Evolutionary conservation across 2,329 filamentous ascomycete species (phyloP).

Genomic region (Claviceps pazoutovae): DNA sequence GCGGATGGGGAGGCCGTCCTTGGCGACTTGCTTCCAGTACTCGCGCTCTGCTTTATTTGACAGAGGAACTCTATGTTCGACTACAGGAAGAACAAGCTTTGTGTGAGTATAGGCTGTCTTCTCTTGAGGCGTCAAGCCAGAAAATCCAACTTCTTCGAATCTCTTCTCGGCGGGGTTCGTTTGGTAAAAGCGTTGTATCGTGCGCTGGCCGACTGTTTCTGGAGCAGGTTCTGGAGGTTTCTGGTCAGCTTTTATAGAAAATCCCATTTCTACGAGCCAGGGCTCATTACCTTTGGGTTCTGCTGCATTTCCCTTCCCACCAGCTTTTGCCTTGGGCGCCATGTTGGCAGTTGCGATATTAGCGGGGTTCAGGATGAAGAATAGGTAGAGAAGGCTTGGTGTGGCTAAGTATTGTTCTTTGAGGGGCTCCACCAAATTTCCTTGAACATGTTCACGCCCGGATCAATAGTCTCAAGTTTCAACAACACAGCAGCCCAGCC

Average conservation of each 20-base stretch:
- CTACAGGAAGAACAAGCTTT: slow-evolving; percentile 29
- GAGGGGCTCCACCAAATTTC: slow-evolving; percentile 2
- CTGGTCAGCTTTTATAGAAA: neutral
- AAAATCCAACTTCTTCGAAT: slow-evolving; percentile 29
- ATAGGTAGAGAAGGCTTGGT: neutral
- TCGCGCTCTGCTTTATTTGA: slow-evolving; percentile 39
- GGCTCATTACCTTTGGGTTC: slow-evolving; percentile 12
- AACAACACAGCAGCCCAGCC: neutral
- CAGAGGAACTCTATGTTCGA: slow-evolving; percentile 20
- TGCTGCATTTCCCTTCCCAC: slow-evolving; percentile 8
- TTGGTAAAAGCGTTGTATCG: slow-evolving; percentile 31
- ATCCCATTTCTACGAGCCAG: neutral
- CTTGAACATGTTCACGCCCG: neutral
- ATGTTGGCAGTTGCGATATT: slow-evolving; percentile 9
- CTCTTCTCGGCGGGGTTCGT: slow-evolving; percentile 35
- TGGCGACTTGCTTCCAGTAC: slow-evolving; percentile 42
- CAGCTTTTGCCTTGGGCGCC: slow-evolving; percentile 13
- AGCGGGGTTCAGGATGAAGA: slow-evolving; percentile 7
- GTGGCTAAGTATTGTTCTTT: slow-evolving; percentile 8
- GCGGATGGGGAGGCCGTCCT: slow-evolving; percentile 36
- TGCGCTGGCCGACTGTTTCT: slow-evolving; percentile 34
- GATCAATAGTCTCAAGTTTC: neutral
- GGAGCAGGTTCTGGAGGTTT: slow-evolving; percentile 19
- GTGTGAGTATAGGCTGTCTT: slow-evolving; percentile 34
- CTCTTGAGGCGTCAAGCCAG: slow-evolving; percentile 32